Conservation (phyloP, 1,139 yeast species). For the Blastobotrys aristatus region DNA sequence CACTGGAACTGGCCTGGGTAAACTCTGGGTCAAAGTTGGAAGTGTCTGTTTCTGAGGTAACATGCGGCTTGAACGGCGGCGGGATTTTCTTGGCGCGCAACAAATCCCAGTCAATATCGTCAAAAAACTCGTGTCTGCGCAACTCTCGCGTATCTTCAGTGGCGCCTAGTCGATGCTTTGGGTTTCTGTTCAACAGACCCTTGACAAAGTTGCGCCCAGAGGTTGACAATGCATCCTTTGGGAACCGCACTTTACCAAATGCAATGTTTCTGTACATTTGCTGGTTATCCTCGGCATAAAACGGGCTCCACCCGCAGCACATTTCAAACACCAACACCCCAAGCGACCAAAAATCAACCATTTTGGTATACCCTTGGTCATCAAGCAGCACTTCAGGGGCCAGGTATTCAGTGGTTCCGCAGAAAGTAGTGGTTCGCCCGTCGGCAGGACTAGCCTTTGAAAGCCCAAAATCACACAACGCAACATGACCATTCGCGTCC, state of each 20-base stretch:
- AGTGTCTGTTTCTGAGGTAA: conserved; percentile 85
- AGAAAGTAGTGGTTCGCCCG: conserved; percentile 93
- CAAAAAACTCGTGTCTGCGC: conserved; percentile 84
- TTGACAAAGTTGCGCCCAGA: conserved; percentile 94
- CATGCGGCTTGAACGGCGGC: conserved; percentile 95
- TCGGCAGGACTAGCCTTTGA: conserved; percentile 87
- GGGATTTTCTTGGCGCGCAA: conserved; percentile 78
- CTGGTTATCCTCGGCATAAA: conserved; percentile 94
- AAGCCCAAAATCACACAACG: conserved; percentile 92
- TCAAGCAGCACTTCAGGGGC: conserved; percentile 92
- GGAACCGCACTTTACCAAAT: conserved; percentile 94
- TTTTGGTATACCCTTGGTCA: conserved; percentile 92
- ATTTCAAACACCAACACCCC: conserved; percentile 91
- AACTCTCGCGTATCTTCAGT: conserved; percentile 87
- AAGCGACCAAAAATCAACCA: conserved; percentile 97
- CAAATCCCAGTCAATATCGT: conserved; percentile 84
- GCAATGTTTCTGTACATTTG: conserved; percentile 99
- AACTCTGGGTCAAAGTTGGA: conserved; percentile 97
- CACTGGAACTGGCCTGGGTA: conserved; percentile 84
- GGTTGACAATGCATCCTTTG: conserved; percentile 84
- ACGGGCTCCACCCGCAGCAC: conserved; percentile 99
- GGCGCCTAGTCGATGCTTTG: conserved; percentile 90
- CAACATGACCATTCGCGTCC: conserved; percentile 96
- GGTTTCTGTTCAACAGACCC: conserved; percentile 90
- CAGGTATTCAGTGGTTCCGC: conserved; percentile 95